Evolutionary conservation across 495 filamentous ascomycete species (phyloP), one percentile per base, ranked within the genome.

Genomic region (Penicillium paxilli): DNA sequence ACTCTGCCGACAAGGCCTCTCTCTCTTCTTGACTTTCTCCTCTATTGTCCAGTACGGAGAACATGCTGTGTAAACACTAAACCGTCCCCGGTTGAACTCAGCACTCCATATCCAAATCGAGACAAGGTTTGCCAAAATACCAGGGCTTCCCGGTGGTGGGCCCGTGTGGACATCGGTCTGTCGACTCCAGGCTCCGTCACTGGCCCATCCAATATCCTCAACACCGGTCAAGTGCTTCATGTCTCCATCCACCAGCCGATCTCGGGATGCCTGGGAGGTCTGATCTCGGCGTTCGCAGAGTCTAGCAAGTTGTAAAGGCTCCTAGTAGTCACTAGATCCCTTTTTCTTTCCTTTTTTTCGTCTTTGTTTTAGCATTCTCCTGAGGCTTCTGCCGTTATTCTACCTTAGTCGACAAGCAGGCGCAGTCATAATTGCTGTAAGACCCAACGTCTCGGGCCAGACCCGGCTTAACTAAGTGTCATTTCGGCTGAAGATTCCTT

Each of bases 401-500:
- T n/a, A n/a, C n/a, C n/a, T n/a, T n/a, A 9, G n/a, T 10, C 2
- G 4, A 32, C 11, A 32, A 32, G 5, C 30, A 32, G 30, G 30
- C 30, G 30, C 30, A 32, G 30, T 32, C 30, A 32, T 12, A 14
- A 9, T 32, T 32, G 11, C 2, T 12, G 30, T n/a, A 12, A 32
- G 30, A 17, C 35, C 35, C 35, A 38, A n/a, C 35, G 35, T 16
- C 16, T 46, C 33, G 52, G 54, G 48, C 45, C 25, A 53, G 59
- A 38, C 55, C 54, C 58, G 44, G 44, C 21, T 55, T 53, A 53
- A 35, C 49, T 33, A 46, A 44, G 49, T 56, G 54, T 57, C 61
- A 64, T 59, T 63, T 69, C 69, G 69, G 69, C 60, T 69, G 66
- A 64, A 68, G 64, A 66, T 64, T 71, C 66, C 68, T 68, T 52